phyloP scores from a whole-genome alignment of 768 basidiomycete genomes.

The Macrolepiota albuminosa region DNA sequence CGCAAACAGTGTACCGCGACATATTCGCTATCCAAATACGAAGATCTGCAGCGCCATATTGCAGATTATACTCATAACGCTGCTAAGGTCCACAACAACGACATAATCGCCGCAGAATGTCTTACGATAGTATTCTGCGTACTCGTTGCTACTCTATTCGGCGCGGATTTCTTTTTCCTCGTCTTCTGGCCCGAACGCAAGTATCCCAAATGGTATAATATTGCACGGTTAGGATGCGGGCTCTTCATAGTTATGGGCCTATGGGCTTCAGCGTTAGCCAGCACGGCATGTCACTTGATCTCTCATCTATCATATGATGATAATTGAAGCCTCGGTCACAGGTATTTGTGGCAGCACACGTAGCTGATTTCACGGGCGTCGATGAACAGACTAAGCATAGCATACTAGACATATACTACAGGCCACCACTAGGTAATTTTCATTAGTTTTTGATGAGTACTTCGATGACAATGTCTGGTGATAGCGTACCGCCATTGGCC shows the following conservation, averaged over 20 bases:
- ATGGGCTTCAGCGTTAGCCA: not conserved
- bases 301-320: not conserved
- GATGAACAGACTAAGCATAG: not conserved
- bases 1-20: not conserved
- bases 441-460: not conserved
- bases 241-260: not conserved
- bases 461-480: not conserved
- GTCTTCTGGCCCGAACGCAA: not conserved
- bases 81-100: not conserved
- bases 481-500: not conserved
- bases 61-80: not conserved
- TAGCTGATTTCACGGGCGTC: not conserved
- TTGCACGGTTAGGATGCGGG: not conserved
- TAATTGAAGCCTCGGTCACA: not conserved
- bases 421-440: not conserved
- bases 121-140: not conserved
- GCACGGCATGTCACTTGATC: not conserved
- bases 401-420: too few species aligned
- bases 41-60: not conserved
- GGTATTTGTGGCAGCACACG: not conserved
- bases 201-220: not conserved
- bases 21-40: not conserved
- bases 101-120: not conserved
- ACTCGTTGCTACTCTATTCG: not conserved
- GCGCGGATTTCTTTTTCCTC: not conserved